phyloP scores from a whole-genome alignment of 2,329 filamentous ascomycete genomes.

The Fusarium transvaalense region DNA sequence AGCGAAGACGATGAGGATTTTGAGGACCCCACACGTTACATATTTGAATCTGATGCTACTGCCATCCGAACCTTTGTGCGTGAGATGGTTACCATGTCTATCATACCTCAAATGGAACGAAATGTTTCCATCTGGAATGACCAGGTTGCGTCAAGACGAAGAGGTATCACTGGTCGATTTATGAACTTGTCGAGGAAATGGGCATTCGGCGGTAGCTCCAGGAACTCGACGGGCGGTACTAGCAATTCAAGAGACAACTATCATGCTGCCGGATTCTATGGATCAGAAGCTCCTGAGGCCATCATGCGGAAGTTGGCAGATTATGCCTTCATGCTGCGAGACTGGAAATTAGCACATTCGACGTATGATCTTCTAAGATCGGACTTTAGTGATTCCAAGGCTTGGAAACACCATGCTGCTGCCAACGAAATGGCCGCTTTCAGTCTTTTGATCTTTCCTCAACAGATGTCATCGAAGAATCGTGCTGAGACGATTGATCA shows the following conservation, averaged over 20 bases:
- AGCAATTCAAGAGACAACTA: constrained; percentile 75
- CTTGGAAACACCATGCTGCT: constrained; percentile 94
- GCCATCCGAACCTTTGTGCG: constrained; percentile 90
- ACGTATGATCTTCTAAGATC: constrained; percentile 91
- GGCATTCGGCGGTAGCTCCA: constrained; percentile 79
- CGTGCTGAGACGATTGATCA: constrained; percentile 85
- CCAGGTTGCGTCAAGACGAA: constrained; percentile 89
- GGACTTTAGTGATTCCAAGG: constrained; percentile 95
- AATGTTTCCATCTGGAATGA: constrained; percentile 95
- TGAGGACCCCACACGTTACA: constrained; percentile 78
- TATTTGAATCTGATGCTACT: constrained; percentile 92
- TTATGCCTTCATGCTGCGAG: constrained; percentile 95
- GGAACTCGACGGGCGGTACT: constrained; percentile 68
- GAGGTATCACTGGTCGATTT: constrained; percentile 92
- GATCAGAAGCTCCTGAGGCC: constrained; percentile 85
- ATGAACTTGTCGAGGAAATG: constrained; percentile 94
- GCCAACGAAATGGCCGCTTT: constrained; percentile 95
- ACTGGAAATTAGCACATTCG: constrained; percentile 92
- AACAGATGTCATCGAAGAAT: constrained; percentile 77
- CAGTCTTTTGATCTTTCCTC: constrained; percentile 82
- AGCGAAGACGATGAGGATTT: constrained; percentile 77
- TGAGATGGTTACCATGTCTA: constrained; percentile 94
- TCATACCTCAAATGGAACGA: constrained; percentile 96
- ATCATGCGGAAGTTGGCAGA: constrained; percentile 94
- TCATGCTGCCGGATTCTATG: constrained; percentile 84